Evolutionary conservation across 1,284 basidiomycete genomes (phyloP).

Genomic region (Butyriboletus pseudospeciosus): DNA sequence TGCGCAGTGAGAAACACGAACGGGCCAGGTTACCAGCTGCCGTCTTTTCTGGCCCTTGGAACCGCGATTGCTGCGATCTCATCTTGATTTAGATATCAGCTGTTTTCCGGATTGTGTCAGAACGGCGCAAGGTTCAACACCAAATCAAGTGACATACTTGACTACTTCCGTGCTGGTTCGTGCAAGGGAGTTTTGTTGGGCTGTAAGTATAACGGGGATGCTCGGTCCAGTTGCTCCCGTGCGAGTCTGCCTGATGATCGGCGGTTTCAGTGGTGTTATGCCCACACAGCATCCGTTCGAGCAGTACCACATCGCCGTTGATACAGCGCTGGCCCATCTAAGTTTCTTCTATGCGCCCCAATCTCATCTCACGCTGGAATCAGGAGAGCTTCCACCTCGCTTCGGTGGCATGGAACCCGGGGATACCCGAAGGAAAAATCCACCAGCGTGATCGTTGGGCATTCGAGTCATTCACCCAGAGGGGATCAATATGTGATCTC

Average conservation of each 20-base stretch:
- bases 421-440: constrained; percentile 9
- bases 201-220: constrained; percentile 6
- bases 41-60: background rate
- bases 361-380: constrained; percentile 2
- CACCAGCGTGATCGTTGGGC: too few species aligned
- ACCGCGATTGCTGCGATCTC: constrained; percentile 6
- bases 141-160: constrained; percentile 15
- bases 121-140: background rate
- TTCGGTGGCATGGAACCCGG: constrained; percentile 15
- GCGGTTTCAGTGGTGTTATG: background rate
- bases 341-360: background rate
- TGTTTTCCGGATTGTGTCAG: background rate
- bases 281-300: background rate
- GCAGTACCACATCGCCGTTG: background rate
- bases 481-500: background rate
- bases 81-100: background rate
- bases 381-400: constrained; percentile 4
- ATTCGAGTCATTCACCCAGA: background rate
- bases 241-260: background rate
- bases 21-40: background rate
- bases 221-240: constrained; percentile 6
- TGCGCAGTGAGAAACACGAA: constrained; percentile 11
- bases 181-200: background rate
- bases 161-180: background rate
- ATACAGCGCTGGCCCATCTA: background rate